Evolutionary conservation across 106 monocot genomes (phyloP).

Genomic region (Chionographis japonica): DNA sequence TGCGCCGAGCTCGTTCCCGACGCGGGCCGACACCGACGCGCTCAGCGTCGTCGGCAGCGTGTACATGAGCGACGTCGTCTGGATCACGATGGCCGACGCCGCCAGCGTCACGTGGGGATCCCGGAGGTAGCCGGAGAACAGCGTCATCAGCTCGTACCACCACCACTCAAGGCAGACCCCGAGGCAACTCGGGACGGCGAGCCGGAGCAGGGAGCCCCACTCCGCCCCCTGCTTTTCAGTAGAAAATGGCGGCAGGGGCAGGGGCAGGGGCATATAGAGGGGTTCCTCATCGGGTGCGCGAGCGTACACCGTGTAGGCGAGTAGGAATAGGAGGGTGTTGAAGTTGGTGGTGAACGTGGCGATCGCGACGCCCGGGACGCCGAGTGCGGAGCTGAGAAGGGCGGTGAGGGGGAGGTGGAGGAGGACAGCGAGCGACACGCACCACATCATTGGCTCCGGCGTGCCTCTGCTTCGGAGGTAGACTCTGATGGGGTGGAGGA

Average conservation of each 20-base stretch:
- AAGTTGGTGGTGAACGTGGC: conserved; percentile 40
- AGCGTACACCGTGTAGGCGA: conserved; percentile 1
- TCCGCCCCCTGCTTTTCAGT: not conserved
- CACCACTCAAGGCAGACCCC: conserved; percentile 53
- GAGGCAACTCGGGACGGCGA: conserved; percentile 44
- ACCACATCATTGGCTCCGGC: conserved; percentile 26
- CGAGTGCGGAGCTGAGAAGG: conserved; percentile 19
- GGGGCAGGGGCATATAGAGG: not conserved
- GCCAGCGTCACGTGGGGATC: conserved; percentile 27
- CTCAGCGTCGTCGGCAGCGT: conserved; percentile 39
- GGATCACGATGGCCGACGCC: conserved; percentile 48
- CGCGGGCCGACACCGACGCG: conserved; percentile 33
- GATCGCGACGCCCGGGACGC: conserved; percentile 36
- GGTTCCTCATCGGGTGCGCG: not conserved
- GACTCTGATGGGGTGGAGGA: conserved; percentile 42
- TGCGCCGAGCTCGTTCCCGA: conserved; percentile 61
- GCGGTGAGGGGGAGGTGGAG: conserved; percentile 40
- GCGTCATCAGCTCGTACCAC: conserved; percentile 56
- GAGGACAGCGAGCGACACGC: conserved; percentile 15
- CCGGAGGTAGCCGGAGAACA: conserved; percentile 47
- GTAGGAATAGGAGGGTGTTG: conserved; percentile 25
- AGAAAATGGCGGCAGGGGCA: not conserved
- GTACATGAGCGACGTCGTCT: conserved; percentile 57
- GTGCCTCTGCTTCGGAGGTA: conserved; percentile 30
- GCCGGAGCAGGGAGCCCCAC: conserved; percentile 29